Conservation (phyloP, 2,329 filamentous ascomycete species). For the Aspergillus sp. region DNA sequence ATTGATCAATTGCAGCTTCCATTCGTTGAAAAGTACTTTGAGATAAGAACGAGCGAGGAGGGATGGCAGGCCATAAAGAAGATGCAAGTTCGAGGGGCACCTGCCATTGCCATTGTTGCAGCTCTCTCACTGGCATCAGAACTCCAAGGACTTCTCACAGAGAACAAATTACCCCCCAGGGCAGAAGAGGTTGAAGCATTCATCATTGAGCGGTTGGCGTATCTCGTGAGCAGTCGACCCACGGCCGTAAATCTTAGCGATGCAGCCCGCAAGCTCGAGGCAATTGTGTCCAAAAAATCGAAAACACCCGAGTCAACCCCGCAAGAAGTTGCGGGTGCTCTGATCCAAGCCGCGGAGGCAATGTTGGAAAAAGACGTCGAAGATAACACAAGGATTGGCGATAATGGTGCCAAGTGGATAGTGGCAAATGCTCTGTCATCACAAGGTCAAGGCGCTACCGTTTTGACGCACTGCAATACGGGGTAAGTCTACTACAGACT, state of each 20-base stretch:
- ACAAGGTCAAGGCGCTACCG: slow-evolving; percentile 67
- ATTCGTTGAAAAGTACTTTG: slow-evolving; percentile 61
- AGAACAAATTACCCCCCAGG: slow-evolving; percentile 49
- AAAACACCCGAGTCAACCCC: slow-evolving; percentile 39
- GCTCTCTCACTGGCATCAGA: slow-evolving; percentile 87
- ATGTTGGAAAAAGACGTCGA: slow-evolving; percentile 86
- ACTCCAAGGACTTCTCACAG: slow-evolving; percentile 56
- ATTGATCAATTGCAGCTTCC: slow-evolving; percentile 68
- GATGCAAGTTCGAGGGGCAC: slow-evolving; percentile 74
- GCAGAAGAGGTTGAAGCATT: slow-evolving; percentile 68
- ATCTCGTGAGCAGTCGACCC: slow-evolving; percentile 84
- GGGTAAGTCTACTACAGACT: slow-evolving; percentile 59
- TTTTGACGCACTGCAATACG: slow-evolving; percentile 97
- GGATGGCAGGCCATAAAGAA: slow-evolving; percentile 69
- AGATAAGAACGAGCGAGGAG: slow-evolving; percentile 59
- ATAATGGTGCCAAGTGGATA: slow-evolving; percentile 83
- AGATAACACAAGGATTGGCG: slow-evolving; percentile 86
- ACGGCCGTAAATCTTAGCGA: slow-evolving; percentile 95
- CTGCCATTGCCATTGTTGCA: slow-evolving; percentile 97
- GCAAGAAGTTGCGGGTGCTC: slow-evolving; percentile 66
- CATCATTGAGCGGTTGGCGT: slow-evolving; percentile 78
- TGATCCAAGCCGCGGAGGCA: slow-evolving; percentile 78
- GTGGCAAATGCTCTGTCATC: slow-evolving; percentile 57
- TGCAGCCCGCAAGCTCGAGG: slow-evolving; percentile 79
- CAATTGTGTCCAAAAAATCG: slow-evolving; percentile 57